Base-by-base conservation (phyloP, 768 basidiomycete species). In the Russula sp. region DNA sequence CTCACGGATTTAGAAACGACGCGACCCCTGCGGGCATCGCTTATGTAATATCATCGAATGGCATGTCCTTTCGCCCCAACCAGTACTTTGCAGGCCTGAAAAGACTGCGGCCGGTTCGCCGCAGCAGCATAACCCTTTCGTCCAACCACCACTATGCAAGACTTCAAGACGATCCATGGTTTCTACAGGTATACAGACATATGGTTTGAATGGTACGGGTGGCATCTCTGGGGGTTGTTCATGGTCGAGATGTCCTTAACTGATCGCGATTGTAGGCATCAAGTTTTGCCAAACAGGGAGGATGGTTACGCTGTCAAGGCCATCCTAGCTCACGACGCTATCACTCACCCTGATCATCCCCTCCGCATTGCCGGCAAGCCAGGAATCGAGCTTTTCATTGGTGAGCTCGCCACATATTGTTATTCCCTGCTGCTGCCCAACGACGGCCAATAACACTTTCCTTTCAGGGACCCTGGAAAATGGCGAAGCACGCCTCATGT, bases 131-230 rank as follows among this genome's bases (percentile, higher is more conserved):
- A 6, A 11, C 18, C 63, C 55, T 55, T 34, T 6, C 57, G 14
- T 40, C 52, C 26, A 32, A 49, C 59, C 30, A 52, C 67, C 48
- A 44, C 49, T 67, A 63, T 65, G 61, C 49, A 52, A 64, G 67
- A 49, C 18, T 76, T 81, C 5, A 65, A 61, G 60, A 52, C 61
- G 20, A 26, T 69, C 24, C 67, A 61, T 28, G 90, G 90, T 16
- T 92, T 87, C 71, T 92, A 92, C 73, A 79, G 92, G 58, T 93
- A 88, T 72, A 90, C 90, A 0, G 92, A 94, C 74, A 86, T 94
- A 58, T 88, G 85, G 82, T 92, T 85, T 62, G 86, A 91, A 73
- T 92, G 88, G 90, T 88, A 69, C 68, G 70, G 70, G 26, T 26
- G 16, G 18, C 49, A 10, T 2, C 7, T 20, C 63, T 18, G 14